These are phyloP conservation scores for Babesia sp. DNA, from an alignment of 169 alveolate species.

Conservation along the genomic window DNA sequence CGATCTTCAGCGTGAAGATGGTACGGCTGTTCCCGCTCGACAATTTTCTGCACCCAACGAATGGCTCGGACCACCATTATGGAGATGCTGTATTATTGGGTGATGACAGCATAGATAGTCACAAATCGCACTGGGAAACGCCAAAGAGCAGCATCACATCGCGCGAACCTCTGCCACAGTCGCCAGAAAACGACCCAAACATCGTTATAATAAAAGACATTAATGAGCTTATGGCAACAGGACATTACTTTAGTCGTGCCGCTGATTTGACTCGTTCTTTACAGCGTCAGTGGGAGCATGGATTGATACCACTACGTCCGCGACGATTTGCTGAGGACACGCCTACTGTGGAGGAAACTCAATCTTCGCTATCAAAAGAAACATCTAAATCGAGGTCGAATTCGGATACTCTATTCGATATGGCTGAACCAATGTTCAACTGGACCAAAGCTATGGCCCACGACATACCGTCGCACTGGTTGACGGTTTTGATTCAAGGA, in stretches of 20 bases:
- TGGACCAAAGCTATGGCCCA: constrained; percentile 37
- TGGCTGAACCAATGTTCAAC: constrained; percentile 48
- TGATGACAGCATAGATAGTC: neutral
- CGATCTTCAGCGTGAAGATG: constrained; percentile 36
- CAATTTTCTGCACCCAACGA: neutral
- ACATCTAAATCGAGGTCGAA: neutral
- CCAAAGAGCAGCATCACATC: neutral
- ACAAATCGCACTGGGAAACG: neutral
- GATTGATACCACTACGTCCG: constrained; percentile 35
- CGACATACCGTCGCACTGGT: constrained; percentile 55
- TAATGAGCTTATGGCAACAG: constrained; percentile 32
- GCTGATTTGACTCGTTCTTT: constrained; percentile 56
- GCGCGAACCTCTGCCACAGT: neutral
- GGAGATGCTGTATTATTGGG: constrained; percentile 7
- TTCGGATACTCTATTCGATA: constrained; percentile 19
- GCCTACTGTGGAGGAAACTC: neutral
- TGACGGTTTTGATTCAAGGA: constrained; percentile 60
- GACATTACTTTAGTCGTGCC: constrained; percentile 37
- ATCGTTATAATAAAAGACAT: constrained; percentile 20
- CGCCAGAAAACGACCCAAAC: constrained; percentile 2
- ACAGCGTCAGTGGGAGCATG: constrained; percentile 36
- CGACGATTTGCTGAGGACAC: neutral
- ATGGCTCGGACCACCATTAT: neutral
- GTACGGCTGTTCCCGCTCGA: constrained; percentile 27
- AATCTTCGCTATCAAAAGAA: neutral